Base-by-base conservation (phyloP, 495 filamentous ascomycete species). In the Xylaria bambusicola region DNA sequence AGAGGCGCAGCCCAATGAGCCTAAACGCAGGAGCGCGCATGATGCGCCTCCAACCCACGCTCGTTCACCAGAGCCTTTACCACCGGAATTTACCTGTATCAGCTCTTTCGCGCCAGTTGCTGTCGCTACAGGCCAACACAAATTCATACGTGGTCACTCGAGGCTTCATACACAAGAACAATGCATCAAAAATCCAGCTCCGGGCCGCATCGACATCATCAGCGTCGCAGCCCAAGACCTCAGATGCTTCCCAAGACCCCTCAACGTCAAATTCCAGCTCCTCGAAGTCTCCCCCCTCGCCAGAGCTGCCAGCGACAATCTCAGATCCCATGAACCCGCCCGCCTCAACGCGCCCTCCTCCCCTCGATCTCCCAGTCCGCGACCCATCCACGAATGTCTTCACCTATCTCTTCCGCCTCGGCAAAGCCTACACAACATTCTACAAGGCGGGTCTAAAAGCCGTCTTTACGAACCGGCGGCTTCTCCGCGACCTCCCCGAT, bases 391-490 rank as follows among this genome's bases (percentile, higher is more conserved):
- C 76, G 33, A 73, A 69, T 26, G 64, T 68, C 27, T 64, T 84
- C 63, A 58, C 8, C 1, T 77, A 88, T 73, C 66, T 77, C 38
- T 73, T 80, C 65, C 45, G 60, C 0, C 66, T 77, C 4, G 87
- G 85, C 45, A 83, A 82, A 53, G 77, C 82, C 20, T 89, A 89
- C 72, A 66, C 85, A 6, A 72, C 73, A 29, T 98, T 98, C 82
- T 98, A 96, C 84, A 96, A 95, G 70, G 82, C 84, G 23, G 93
- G 93, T 13, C 70, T 96, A 24, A 82, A 81, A 62, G 83, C 86
- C 53, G 84, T 96, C 54, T 77, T 74, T 57, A 66, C 63, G 26
- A 92, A 91, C 74, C 78, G 82, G 17, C 74, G 75, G n/a, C 82
- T 85, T 46, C 75, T 87, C 56, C 52, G 45, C 18, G 50, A 58